Percentiles rank a stretch among this genome's conserved stretches.
These are phyloP conservation scores for Plasmodium vinckei DNA, from an alignment of 169 alveolate genomes.

Conservation along the genomic window DNA sequence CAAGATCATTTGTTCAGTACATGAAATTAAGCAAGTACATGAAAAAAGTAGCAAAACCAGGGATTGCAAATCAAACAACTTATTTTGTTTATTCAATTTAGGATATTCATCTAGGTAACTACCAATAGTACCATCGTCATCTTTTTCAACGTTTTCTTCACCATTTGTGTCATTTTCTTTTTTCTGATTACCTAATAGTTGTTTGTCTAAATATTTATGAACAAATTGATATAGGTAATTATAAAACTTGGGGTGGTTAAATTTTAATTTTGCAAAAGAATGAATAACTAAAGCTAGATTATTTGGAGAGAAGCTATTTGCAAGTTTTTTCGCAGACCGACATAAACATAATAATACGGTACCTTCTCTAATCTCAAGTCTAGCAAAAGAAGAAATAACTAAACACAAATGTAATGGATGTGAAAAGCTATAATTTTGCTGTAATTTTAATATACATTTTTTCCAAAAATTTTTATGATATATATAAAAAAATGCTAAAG, in stretches of 20 bases:
- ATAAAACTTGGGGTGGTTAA: slow-evolving; percentile 74
- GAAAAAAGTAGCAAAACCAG: slow-evolving; percentile 78
- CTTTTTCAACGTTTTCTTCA: slow-evolving; percentile 9
- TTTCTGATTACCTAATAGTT: neutral
- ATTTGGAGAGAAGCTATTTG: slow-evolving; percentile 77
- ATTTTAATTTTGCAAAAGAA: slow-evolving; percentile 85
- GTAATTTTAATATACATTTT: slow-evolving; percentile 79
- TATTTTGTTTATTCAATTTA: slow-evolving; percentile 13
- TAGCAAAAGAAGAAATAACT: slow-evolving; percentile 81
- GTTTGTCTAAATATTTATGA: slow-evolving; percentile 50
- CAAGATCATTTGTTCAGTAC: slow-evolving; percentile 76
- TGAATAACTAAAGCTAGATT: slow-evolving; percentile 81
- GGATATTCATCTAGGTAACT: neutral
- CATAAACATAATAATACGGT: slow-evolving; percentile 77
- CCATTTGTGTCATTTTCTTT: neutral
- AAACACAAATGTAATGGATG: slow-evolving; percentile 81
- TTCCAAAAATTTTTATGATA: slow-evolving; percentile 81
- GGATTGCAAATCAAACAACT: slow-evolving; percentile 81
- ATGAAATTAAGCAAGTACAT: slow-evolving; percentile 6
- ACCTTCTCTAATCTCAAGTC: slow-evolving; percentile 83
- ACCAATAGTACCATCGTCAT: slow-evolving; percentile 19
- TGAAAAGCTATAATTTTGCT: slow-evolving; percentile 75
- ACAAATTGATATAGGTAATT: slow-evolving; percentile 65
- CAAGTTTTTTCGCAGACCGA: slow-evolving; percentile 76
- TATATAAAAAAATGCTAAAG: slow-evolving; percentile 82